A percentile compares a stretch with the other conserved stretches of the same genome.
Conservation (phyloP, 768 basidiomycete genomes). For the Myochromella boudieri region DNA sequence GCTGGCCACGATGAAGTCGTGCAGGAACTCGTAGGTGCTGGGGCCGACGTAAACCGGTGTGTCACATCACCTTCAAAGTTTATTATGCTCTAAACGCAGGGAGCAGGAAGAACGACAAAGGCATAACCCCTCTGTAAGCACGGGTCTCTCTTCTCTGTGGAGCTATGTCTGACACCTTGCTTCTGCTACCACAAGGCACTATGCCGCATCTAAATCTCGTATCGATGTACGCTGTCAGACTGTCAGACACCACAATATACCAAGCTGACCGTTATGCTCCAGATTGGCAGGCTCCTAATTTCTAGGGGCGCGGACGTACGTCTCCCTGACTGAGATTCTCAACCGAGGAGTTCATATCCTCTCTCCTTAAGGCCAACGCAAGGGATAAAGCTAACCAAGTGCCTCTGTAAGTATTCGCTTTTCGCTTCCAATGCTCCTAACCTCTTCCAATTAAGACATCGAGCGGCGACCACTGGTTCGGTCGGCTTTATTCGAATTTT, state of each 20-base stretch:
- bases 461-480: conserved; percentile 95
- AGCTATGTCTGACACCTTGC: conserved; percentile 14
- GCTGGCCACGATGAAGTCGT: conserved; percentile 78
- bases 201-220: conserved; percentile 89
- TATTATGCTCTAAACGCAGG: conserved; percentile 18
- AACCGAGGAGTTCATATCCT: conserved; percentile 29
- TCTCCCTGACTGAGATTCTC: conserved; percentile 32
- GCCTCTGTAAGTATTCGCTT: conserved; percentile 63
- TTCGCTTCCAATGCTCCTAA: conserved; percentile 22
- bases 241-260: conserved; percentile 21
- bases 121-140: conserved; percentile 78
- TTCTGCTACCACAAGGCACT: conserved; percentile 59
- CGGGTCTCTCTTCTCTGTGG: conserved; percentile 9
- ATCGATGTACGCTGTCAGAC: conserved; percentile 60
- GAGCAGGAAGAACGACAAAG: conserved; percentile 72
- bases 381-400: conserved; percentile 92
- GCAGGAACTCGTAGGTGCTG: conserved; percentile 75
- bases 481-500: conserved; percentile 85
- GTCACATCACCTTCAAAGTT: conserved; percentile 19
- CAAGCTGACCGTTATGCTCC: conserved; percentile 29
- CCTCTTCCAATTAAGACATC: conserved; percentile 57
- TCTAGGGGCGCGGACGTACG: conserved; percentile 89
- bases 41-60: conserved; percentile 72
- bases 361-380: conserved; percentile 80
- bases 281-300: conserved; percentile 90